Conservation (phyloP, 202 grass and related monocot genomes). For the Hordeum pubiflorum region DNA sequence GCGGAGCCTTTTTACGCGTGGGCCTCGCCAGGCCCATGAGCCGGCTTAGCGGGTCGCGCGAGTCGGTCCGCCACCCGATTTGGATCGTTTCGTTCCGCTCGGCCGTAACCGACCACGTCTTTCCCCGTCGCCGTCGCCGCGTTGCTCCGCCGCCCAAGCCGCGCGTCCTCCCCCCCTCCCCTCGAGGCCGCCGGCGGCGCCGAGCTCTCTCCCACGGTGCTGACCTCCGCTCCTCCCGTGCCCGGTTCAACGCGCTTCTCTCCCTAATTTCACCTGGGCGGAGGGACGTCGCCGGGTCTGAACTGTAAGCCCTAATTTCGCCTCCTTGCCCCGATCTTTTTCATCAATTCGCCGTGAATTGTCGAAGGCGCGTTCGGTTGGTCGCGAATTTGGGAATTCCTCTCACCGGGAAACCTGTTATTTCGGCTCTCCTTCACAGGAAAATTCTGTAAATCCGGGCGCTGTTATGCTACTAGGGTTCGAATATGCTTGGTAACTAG, state of each 20-base stretch:
- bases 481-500: background rate
- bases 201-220: background rate
- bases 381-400: background rate
- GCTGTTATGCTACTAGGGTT: background rate
- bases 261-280: background rate
- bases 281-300: background rate
- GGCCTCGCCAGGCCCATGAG: background rate
- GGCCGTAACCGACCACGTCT: background rate
- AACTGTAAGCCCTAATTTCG: constrained; percentile 11
- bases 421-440: background rate
- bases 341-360: background rate
- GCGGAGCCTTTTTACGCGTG: background rate
- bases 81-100: background rate
- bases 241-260: background rate
- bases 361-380: background rate
- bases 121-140: background rate
- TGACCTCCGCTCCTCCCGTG: background rate
- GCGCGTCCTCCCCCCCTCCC: background rate
- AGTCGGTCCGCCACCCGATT: background rate
- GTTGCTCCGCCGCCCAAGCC: background rate
- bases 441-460: background rate
- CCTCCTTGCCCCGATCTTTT: background rate
- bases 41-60: background rate
- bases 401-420: background rate
- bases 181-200: background rate